phyloP scores from a whole-genome alignment of 2,329 filamentous ascomycete species.

The Talaromyces sp. region DNA sequence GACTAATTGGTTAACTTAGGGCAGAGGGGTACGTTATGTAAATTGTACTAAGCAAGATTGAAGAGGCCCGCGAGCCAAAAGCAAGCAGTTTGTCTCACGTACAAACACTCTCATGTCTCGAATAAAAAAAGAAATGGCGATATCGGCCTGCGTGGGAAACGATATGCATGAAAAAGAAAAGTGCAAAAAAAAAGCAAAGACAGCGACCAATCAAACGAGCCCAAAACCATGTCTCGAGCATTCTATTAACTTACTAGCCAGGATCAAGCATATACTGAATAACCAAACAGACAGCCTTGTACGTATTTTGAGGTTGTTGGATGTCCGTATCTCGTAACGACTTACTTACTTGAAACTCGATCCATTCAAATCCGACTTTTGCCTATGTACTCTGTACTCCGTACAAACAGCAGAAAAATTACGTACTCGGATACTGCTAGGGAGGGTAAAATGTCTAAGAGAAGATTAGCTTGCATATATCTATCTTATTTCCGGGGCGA shows the following conservation, averaged over 20 bases:
- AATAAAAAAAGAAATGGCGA: not conserved
- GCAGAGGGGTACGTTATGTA: not conserved
- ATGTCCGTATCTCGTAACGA: not conserved
- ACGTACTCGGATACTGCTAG: not conserved
- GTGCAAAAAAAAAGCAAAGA: not conserved
- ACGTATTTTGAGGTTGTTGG: not conserved
- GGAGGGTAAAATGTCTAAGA: not conserved
- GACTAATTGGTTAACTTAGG: not conserved
- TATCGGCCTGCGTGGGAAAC: not conserved
- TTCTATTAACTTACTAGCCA: not conserved
- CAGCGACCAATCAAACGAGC: not conserved
- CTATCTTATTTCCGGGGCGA: not conserved
- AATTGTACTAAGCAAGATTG: not conserved
- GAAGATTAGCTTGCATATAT: not conserved
- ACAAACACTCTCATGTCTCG: not conserved
- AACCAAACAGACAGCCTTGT: not conserved
- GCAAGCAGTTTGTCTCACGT: not conserved
- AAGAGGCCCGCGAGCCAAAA: not conserved
- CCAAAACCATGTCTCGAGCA: not conserved
- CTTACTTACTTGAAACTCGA: not conserved
- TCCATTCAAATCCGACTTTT: not conserved
- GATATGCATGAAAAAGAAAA: not conserved
- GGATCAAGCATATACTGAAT: not conserved
- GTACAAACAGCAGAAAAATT: not conserved
- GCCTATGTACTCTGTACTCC: not conserved